A percentile compares a stretch with the other conserved stretches of the same genome.
Evolutionary conservation across 108 stramenopile species (phyloP).

Genomic region (Schizochytrium sp.): DNA sequence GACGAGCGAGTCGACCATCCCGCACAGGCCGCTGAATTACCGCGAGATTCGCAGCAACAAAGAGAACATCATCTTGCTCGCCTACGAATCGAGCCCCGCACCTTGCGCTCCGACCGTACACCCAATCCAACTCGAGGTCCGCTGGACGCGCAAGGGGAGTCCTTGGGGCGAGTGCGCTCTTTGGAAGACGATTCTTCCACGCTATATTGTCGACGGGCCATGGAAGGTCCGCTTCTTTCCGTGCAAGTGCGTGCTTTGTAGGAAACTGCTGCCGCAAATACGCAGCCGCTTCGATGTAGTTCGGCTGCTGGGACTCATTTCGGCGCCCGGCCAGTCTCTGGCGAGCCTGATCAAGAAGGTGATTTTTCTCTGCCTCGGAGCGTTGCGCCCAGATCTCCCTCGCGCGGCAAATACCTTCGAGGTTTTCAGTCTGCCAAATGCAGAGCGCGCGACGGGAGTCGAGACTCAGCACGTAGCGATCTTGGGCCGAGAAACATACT

Average conservation of each 20-base stretch:
- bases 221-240: neutral
- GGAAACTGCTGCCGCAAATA: too few relatives aligned
- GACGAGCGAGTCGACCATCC: neutral
- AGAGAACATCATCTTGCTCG: neutral
- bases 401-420: neutral
- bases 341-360: neutral
- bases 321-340: too few relatives aligned
- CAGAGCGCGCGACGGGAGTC: neutral
- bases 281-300: too few relatives aligned
- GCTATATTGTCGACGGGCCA: neutral
- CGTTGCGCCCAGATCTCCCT: neutral
- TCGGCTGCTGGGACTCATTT: too few relatives aligned
- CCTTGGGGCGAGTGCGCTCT: neutral
- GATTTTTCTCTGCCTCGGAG: neutral
- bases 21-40: neutral
- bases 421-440: neutral
- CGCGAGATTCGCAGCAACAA: neutral
- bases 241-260: too few relatives aligned
- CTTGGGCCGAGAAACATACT: neutral
- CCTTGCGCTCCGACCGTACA: neutral
- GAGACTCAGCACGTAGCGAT: neutral
- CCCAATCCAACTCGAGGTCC: neutral
- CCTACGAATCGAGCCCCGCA: neutral
- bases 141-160: neutral
- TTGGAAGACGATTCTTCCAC: neutral